A percentile compares a stretch with the other conserved stretches of the same genome.
Conservation (phyloP, 805 yeast species). For the Metschnikowia vanudenii region DNA sequence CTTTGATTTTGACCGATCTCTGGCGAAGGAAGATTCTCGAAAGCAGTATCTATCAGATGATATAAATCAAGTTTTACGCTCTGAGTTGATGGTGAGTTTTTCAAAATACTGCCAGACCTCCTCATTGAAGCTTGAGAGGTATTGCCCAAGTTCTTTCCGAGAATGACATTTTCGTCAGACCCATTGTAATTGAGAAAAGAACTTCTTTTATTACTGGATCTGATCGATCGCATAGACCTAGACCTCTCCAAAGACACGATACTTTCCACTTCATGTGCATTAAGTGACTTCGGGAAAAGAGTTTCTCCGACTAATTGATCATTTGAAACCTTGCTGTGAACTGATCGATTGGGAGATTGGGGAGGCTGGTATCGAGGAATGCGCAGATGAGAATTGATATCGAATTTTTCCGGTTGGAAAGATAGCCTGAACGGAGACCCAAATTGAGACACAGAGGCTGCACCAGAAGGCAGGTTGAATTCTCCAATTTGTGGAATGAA, state of each 20-base stretch:
- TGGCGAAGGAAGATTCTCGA: neutral
- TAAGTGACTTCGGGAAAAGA: constrained; percentile 68
- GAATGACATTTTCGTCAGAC: constrained; percentile 40
- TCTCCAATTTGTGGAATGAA: constrained; percentile 3
- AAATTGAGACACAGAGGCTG: constrained; percentile 12
- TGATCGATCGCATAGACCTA: constrained; percentile 54
- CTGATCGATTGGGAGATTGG: constrained; percentile 6
- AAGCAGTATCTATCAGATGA: constrained; percentile 6
- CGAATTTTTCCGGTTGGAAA: constrained; percentile 11
- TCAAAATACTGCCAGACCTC: constrained; percentile 40
- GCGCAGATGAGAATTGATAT: neutral
- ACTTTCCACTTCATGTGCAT: constrained; percentile 67
- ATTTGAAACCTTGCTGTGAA: constrained; percentile 10
- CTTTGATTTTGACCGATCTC: neutral
- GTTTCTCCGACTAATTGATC: constrained; percentile 46
- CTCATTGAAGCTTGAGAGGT: constrained; percentile 21
- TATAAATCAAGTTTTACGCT: constrained; percentile 19
- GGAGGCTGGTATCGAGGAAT: constrained; percentile 5
- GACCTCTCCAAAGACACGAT: constrained; percentile 72
- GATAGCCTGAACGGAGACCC: constrained; percentile 37
- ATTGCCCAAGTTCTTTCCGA: constrained; percentile 22
- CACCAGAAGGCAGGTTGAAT: constrained; percentile 13
- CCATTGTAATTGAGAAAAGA: constrained; percentile 42
- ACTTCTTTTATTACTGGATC: constrained; percentile 32
- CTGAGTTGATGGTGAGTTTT: constrained; percentile 29